These are phyloP conservation scores for Tubosaeta sp. DNA, from an alignment of 768 basidiomycete genomes.

Conservation along the genomic window DNA sequence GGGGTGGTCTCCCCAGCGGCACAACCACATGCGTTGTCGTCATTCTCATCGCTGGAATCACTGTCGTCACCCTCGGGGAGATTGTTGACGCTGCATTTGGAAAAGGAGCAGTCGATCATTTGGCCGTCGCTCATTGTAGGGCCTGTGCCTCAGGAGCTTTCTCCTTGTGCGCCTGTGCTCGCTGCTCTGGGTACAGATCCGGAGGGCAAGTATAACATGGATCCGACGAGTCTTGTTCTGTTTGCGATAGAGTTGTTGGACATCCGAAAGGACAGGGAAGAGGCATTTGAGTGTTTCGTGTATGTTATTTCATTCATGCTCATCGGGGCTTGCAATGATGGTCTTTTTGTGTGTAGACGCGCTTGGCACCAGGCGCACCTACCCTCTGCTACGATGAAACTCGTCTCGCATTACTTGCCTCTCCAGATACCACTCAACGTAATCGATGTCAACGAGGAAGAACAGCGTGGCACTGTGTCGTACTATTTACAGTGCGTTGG, in stretches of 20 bases:
- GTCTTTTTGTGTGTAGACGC: constrained; percentile 43
- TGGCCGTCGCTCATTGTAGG: constrained; percentile 80
- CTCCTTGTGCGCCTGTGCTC: constrained; percentile 48
- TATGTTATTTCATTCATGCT: constrained; percentile 33
- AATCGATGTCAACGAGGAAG: constrained; percentile 33
- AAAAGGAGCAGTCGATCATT: constrained; percentile 74
- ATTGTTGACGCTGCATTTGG: constrained; percentile 73
- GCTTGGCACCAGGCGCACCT: constrained; percentile 78
- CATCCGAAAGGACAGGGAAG: constrained; percentile 69
- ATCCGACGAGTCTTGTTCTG: constrained; percentile 74
- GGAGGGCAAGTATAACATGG: constrained; percentile 78
- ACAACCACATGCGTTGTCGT: constrained; percentile 56
- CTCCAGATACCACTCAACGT: constrained; percentile 42
- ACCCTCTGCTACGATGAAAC: constrained; percentile 73
- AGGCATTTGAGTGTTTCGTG: constrained; percentile 81
- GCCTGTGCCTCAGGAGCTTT: constrained; percentile 60
- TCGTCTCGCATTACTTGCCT: constrained; percentile 71
- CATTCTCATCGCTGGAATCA: constrained; percentile 75
- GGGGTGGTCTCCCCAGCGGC: constrained; percentile 57
- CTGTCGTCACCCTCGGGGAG: constrained; percentile 58
- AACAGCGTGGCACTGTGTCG: constrained; percentile 46
- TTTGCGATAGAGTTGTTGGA: constrained; percentile 69
- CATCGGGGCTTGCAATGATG: background rate
- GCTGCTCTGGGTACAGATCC: constrained; percentile 45
- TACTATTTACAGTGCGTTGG: constrained; percentile 70